Base-by-base conservation (phyloP, 345 rosid genomes). In the Stellera chamaejasme region DNA sequence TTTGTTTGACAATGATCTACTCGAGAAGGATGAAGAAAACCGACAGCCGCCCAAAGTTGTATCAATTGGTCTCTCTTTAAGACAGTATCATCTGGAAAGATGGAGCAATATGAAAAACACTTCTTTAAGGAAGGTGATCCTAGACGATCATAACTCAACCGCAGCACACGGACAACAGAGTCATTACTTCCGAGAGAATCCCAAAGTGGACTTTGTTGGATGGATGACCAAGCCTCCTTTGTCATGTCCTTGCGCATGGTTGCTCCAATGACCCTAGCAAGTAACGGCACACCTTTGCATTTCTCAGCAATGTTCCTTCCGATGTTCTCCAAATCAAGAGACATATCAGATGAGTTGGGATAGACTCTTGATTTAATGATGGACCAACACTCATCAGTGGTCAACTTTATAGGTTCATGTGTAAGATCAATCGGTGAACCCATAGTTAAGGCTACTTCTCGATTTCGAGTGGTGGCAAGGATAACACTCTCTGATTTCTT, bases 271-370 rank as follows among this genome's bases (percentile, higher is more conserved):
- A n/a, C 59, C 11, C 39, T 13, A 16, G 51, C 51, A 23, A 47
- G 14, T 0, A 63, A 8, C 1, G 75, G 75, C 39, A 66, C 14
- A 0, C 75, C 75, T n/a, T 54, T 23, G 16, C 75, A 71, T 23
- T 39, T 57, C 19, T 45, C 11, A 0, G 64, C 71, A 48, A 71
- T 62, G 6, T 16, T 52, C 28, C 27, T 48, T 10, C 67, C 75
- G 12, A 71, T 58, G 1, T 4, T 50, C 52, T 41, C 50, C 10
- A 71, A 48, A 1, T 61, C 48, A 11, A 5, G 13, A 71, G 19
- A 11, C 2, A 47, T 5, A 1, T 3, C 1, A 0, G 6, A 6
- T 10, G 5, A 28, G 15, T 32, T 26, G 2, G 19, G 23, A 19
- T 19, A 19, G 1, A 44, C 70, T 12, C 43, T 36, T 13, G 48